Conservation (phyloP, 306 rosid genomes). For the Arachis stenosperma region DNA sequence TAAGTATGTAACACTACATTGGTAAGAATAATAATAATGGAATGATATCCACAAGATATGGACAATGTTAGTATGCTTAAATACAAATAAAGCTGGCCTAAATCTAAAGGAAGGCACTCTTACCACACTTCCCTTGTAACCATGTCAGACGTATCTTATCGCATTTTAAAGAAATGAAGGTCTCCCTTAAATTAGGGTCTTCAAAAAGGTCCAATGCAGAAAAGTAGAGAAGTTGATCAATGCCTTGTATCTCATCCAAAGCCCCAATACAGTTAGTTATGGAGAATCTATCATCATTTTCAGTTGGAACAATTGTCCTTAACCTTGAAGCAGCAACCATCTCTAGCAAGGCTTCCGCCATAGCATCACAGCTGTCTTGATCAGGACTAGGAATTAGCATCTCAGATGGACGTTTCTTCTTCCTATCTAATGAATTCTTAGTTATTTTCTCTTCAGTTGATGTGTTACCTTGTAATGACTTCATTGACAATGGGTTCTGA, state of each 20-base stretch:
- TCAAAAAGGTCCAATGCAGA: slow-evolving; percentile 79
- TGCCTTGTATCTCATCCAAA: slow-evolving; percentile 69
- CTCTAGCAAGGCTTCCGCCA: slow-evolving; percentile 68
- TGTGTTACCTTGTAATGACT: slow-evolving; percentile 43
- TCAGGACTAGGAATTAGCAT: slow-evolving; percentile 48
- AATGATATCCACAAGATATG: slow-evolving; percentile 16
- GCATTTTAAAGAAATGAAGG: slow-evolving; percentile 67
- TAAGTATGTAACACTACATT: neutral
- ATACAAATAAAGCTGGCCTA: slow-evolving; percentile 33
- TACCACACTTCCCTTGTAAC: slow-evolving; percentile 71
- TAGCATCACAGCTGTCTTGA: slow-evolving; percentile 55
- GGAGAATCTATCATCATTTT: slow-evolving; percentile 61
- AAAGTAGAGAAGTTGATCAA: slow-evolving; percentile 63
- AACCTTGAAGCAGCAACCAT: slow-evolving; percentile 70
- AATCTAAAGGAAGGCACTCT: slow-evolving; percentile 30
- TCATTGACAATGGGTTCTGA: slow-evolving; percentile 49
- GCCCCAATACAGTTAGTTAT: slow-evolving; percentile 74
- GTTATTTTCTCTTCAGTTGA: slow-evolving; percentile 45
- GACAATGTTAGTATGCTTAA: slow-evolving; percentile 10
- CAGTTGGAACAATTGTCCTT: slow-evolving; percentile 45
- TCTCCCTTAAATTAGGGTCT: slow-evolving; percentile 69
- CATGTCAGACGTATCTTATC: slow-evolving; percentile 59
- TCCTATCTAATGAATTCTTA: slow-evolving; percentile 55
- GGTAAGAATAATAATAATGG: neutral
- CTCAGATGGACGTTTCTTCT: slow-evolving; percentile 70